Evolutionary conservation across 1,284 basidiomycete genomes (phyloP).

Genomic region (Stereum hirsutum): DNA sequence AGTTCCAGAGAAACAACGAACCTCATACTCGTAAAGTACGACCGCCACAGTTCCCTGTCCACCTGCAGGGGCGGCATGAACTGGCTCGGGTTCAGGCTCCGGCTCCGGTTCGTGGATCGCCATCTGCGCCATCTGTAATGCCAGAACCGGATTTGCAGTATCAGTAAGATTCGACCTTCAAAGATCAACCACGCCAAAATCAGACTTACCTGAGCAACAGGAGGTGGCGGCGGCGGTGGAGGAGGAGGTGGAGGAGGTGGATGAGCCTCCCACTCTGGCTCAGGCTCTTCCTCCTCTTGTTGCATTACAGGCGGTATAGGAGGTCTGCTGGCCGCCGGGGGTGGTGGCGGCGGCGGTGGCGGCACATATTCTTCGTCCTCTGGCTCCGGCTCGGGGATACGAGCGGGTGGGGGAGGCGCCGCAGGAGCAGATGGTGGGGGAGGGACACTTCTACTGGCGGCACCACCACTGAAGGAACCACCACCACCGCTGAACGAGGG

Average conservation of each 20-base stretch:
- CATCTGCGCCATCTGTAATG: slow-evolving; percentile 26
- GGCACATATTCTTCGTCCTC: no score
- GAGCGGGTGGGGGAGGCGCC: slow-evolving; percentile 13
- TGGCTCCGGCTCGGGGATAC: not conserved
- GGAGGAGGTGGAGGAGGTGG: slow-evolving; percentile 20
- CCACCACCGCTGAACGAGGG: no score
- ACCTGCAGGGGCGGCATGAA: slow-evolving; percentile 16
- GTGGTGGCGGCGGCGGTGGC: slow-evolving; percentile 23
- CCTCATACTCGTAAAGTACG: slow-evolving; percentile 75
- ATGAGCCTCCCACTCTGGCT: slow-evolving; percentile 8
- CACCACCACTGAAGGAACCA: not conserved
- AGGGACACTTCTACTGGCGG: not conserved
- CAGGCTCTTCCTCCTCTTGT: slow-evolving; percentile 14
- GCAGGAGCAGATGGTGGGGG: not conserved
- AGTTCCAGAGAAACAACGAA: slow-evolving; percentile 20
- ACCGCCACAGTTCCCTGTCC: slow-evolving; percentile 51
- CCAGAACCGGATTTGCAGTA: not conserved
- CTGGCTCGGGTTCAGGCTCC: slow-evolving; percentile 30
- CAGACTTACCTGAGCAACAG: slow-evolving; percentile 22
- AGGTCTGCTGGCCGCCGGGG: slow-evolving; percentile 18
- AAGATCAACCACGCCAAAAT: not conserved
- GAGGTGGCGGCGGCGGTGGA: slow-evolving; percentile 24
- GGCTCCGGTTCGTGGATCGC: slow-evolving; percentile 32
- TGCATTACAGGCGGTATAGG: slow-evolving; percentile 19
- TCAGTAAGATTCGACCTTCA: not conserved